Base-by-base conservation (phyloP, 495 filamentous ascomycete genomes). In the Durotheca rogersii region DNA sequence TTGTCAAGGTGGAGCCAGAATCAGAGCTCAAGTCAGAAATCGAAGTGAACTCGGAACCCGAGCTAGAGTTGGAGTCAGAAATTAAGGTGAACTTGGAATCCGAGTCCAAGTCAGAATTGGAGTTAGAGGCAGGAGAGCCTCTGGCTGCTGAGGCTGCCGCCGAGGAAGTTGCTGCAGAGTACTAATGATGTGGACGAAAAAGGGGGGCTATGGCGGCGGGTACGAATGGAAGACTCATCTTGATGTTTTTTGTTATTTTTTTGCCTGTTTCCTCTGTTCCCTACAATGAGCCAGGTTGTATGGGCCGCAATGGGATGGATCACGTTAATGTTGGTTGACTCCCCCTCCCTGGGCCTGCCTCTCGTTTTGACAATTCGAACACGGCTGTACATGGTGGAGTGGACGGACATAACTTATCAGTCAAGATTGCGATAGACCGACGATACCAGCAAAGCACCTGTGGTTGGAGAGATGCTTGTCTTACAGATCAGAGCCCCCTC, bases 381-480 rank as follows among this genome's bases (percentile, higher is more conserved):
- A n/a, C n/a, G n/a, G n/a, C n/a, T n/a, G n/a, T n/a, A n/a, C n/a
- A n/a, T n/a, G n/a, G 50, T 27, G 55, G 25, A 44, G 54, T 20
- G 49, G 53, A 25, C n/a, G 34, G 39, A 30, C 35, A 38, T 16
- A 30, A 25, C 42, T 32, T 48, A 35, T 35, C 17, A 41, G 33
- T 61, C 34, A 43, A 55, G 47, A 61, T 58, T 58, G 57, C 34
- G 38, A 56, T 64, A 64, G 57, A 61, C 46, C 57, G 41, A 58
- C 53, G 61, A 64, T 64, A 64, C 61, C 61, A 64, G 53, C 46
- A 46, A 49, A 61, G 61, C 46, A 56, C 40, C 10, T 14, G 27
- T 49, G 33, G 39, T 25, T 41, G 15, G 27, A 35, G 21, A 34
- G 12, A 7, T 38, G 16, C 23, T 4, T 40, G 14, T 33, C 30